These are phyloP conservation scores for Xylaria sp. DNA, from an alignment of 2,329 filamentous ascomycete species.

Conservation along the genomic window DNA sequence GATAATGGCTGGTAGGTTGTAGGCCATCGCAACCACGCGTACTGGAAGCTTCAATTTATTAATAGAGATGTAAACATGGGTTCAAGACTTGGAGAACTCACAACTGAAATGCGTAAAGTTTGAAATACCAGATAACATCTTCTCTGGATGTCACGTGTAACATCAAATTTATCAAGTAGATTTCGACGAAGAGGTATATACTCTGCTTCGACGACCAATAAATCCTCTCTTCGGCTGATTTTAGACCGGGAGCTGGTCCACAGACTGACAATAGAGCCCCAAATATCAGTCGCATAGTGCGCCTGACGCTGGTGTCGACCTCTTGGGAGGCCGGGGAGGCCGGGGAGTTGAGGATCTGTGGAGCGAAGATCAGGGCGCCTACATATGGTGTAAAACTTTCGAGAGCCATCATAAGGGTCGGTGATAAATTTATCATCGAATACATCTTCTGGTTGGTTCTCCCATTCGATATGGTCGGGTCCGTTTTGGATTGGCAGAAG, in stretches of 20 bases:
- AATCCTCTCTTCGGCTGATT: conserved; percentile 69
- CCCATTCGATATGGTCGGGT: conserved; percentile 53
- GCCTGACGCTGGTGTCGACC: conserved; percentile 53
- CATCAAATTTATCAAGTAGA: conserved; percentile 76
- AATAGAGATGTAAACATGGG: conserved; percentile 39
- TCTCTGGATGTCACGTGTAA: conserved; percentile 59
- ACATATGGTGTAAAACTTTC: conserved; percentile 67
- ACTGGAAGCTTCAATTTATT: conserved; percentile 68
- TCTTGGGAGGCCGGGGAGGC: conserved; percentile 62
- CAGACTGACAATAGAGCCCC: conserved; percentile 85
- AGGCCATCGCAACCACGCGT: conserved; percentile 75
- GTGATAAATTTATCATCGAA: conserved; percentile 65
- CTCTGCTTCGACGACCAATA: conserved; percentile 84
- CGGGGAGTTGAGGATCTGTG: conserved; percentile 71
- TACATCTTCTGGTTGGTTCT: conserved; percentile 59
- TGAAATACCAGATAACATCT: conserved; percentile 79
- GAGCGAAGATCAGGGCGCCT: conserved; percentile 70
- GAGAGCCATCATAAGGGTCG: conserved; percentile 71
- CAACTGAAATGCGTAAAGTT: conserved; percentile 78
- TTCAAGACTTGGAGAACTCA: conserved; percentile 57
- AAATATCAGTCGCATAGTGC: conserved; percentile 67
- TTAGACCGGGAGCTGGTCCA: conserved; percentile 69
- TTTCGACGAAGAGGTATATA: conserved; percentile 83
- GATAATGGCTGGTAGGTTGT: conserved; percentile 85
- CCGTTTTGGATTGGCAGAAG: conserved; percentile 55